A percentile compares a stretch with the other conserved stretches of the same genome.
These are phyloP conservation scores for Colletotrichum shisoi DNA, from an alignment of 2,329 filamentous ascomycete genomes.

Conservation along the genomic window DNA sequence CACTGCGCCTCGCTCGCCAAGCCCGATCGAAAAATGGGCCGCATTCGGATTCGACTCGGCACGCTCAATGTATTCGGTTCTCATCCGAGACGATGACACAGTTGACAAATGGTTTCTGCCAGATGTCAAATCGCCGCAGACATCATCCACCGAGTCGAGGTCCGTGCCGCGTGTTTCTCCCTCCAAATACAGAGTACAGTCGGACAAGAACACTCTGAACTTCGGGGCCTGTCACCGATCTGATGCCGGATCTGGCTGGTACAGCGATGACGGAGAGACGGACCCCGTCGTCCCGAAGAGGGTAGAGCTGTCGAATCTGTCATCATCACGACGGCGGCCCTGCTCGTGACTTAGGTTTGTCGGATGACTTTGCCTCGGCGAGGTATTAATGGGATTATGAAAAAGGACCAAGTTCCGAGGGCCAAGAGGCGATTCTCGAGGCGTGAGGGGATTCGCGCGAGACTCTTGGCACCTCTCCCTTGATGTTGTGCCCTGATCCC, in stretches of 20 bases:
- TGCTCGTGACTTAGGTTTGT: constrained; percentile 14
- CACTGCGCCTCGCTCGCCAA: too few relatives aligned
- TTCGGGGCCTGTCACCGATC: constrained; percentile 8
- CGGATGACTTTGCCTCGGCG: constrained; percentile 9
- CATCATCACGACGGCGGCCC: constrained; percentile 12
- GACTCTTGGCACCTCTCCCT: constrained; percentile 12
- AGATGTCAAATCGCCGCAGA: constrained; percentile 18
- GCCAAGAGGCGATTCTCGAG: background rate
- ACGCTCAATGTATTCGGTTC: background rate
- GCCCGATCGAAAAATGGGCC: background rate
- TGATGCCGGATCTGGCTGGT: background rate
- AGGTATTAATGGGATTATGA: background rate
- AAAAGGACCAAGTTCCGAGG: background rate
- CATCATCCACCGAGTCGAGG: background rate
- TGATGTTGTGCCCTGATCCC: background rate
- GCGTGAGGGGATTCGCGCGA: background rate
- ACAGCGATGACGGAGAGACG: constrained; percentile 6
- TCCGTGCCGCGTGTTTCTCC: constrained; percentile 17
- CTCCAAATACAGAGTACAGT: background rate
- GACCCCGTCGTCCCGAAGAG: background rate
- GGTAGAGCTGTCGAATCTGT: constrained; percentile 14
- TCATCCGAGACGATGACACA: constrained; percentile 11
- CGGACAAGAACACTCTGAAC: background rate
- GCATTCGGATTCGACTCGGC: constrained; percentile 13
- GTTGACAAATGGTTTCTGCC: constrained; percentile 26